A percentile compares a stretch with the other conserved stretches of the same genome.
Conservation (phyloP, 1,139 yeast species). For the Blastobotrys proliferans region DNA sequence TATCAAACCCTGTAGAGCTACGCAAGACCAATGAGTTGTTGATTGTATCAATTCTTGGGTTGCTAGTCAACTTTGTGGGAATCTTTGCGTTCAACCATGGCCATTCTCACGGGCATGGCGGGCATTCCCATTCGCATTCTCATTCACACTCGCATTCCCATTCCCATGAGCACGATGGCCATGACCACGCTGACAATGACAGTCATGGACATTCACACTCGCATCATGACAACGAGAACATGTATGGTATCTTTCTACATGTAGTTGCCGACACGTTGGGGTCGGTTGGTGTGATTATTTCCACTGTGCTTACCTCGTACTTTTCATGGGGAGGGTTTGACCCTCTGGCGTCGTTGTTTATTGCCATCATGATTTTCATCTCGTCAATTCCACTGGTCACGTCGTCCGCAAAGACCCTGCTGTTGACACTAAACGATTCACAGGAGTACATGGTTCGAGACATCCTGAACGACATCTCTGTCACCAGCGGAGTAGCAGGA, state of each 20-base stretch:
- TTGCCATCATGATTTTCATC: conserved; percentile 71
- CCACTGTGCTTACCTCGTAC: conserved; percentile 54
- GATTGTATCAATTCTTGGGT: conserved; percentile 78
- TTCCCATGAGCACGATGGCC: conserved; percentile 39
- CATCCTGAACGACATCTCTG: conserved; percentile 60
- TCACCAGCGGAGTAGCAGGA: conserved; percentile 75
- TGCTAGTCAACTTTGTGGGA: conserved; percentile 85
- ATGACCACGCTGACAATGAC: conserved; percentile 19
- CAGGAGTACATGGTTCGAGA: conserved; percentile 61
- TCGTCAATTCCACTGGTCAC: conserved; percentile 82
- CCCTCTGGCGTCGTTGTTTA: conserved; percentile 85
- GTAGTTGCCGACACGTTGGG: conserved; percentile 94
- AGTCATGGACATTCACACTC: conserved; percentile 19
- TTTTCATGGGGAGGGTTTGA: conserved; percentile 66
- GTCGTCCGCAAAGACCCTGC: conserved; percentile 71
- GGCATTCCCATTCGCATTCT: conserved; percentile 28
- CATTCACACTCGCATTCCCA: conserved; percentile 20
- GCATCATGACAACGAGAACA: conserved; percentile 62
- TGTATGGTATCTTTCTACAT: conserved; percentile 92
- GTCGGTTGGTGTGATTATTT: conserved; percentile 89
- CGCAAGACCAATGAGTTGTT: conserved; percentile 82
- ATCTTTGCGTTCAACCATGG: conserved; percentile 93
- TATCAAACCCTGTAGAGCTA: conserved; percentile 68
- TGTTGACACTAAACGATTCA: conserved; percentile 54
- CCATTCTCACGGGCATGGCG: conserved; percentile 42